phyloP scores from a whole-genome alignment of 805 yeast genomes.

The Wickerhamomyces tratensis region DNA sequence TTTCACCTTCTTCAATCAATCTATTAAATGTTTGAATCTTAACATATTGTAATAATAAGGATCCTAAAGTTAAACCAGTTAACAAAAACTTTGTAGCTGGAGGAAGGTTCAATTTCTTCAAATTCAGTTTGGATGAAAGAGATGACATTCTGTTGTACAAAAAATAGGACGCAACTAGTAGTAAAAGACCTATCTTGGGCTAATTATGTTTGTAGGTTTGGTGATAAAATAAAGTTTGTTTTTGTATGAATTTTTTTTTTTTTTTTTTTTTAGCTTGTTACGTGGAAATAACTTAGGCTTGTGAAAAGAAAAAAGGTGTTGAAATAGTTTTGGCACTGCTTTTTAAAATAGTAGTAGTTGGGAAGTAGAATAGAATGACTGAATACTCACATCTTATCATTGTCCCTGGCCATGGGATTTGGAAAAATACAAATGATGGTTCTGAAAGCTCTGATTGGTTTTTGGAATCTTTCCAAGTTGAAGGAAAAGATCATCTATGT shows the following conservation, averaged over 20 bases:
- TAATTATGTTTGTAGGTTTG: neutral
- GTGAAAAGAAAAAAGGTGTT: no score
- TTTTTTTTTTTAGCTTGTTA: no score
- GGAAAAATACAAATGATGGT: constrained; percentile 42
- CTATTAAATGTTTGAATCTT: constrained; percentile 27
- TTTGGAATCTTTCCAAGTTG: constrained; percentile 56
- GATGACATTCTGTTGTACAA: constrained; percentile 15
- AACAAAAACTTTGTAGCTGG: constrained; percentile 38
- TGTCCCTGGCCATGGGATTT: constrained; percentile 57
- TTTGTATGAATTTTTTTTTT: no score
- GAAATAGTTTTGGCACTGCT: no score
- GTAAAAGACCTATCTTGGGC: constrained; percentile 15
- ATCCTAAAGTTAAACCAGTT: constrained; percentile 26
- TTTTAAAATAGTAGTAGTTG: no score
- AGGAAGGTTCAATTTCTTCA: constrained; percentile 25
- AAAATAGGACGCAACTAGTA: constrained; percentile 13
- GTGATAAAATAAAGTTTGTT: neutral
- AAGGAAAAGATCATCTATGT: constrained; percentile 58
- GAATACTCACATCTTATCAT: constrained; percentile 25
- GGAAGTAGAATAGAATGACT: no score
- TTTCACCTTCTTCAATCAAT: constrained; percentile 10
- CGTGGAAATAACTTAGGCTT: no score
- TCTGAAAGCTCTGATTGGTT: constrained; percentile 46
- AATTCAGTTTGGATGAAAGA: constrained; percentile 8
- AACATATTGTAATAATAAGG: constrained; percentile 31